phyloP scores from a whole-genome alignment of 1,284 basidiomycete genomes.

The Chiua sp. region DNA sequence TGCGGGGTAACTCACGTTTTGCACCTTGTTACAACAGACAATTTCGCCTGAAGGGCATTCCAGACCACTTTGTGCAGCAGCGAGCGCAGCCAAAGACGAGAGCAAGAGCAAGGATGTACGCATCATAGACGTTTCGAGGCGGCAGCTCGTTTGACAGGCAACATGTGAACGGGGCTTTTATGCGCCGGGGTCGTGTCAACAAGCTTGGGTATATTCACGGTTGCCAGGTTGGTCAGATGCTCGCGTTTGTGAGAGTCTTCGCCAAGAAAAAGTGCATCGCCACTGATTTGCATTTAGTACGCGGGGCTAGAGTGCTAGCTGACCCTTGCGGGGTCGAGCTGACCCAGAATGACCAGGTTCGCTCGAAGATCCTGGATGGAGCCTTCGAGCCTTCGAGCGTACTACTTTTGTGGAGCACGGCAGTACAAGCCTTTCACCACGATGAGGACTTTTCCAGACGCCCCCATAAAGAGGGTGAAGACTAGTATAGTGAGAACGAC shows the following conservation, averaged over 20 bases:
- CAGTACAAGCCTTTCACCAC: not conserved
- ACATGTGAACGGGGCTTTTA: slow-evolving; percentile 5
- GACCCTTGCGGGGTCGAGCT: too few species aligned
- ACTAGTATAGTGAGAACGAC: too few species aligned
- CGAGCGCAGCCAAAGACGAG: slow-evolving; percentile 8
- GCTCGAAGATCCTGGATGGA: not conserved
- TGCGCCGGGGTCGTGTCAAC: slow-evolving; percentile 5
- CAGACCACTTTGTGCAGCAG: slow-evolving; percentile 6
- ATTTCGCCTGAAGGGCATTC: slow-evolving; percentile 15
- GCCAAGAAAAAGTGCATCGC: not conserved
- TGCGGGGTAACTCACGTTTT: slow-evolving; percentile 10
- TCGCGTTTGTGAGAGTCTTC: not conserved
- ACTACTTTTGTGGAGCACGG: not conserved
- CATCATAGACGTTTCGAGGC: slow-evolving; percentile 10
- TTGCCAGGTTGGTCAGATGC: not conserved
- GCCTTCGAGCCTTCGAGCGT: not conserved
- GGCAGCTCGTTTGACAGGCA: not conserved
- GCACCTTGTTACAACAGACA: slow-evolving; percentile 14
- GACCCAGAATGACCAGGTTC: not conserved
- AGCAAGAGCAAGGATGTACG: slow-evolving; percentile 3
- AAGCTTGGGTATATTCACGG: not conserved
- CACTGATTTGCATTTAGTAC: not conserved
- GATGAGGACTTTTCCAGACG: too few species aligned
- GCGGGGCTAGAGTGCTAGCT: too few species aligned
- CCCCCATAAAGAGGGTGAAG: too few species aligned